A percentile compares a stretch with the other conserved stretches of the same genome.
Conservation (phyloP, 345 rosid genomes). For the Orychophragmus violaceus region DNA sequence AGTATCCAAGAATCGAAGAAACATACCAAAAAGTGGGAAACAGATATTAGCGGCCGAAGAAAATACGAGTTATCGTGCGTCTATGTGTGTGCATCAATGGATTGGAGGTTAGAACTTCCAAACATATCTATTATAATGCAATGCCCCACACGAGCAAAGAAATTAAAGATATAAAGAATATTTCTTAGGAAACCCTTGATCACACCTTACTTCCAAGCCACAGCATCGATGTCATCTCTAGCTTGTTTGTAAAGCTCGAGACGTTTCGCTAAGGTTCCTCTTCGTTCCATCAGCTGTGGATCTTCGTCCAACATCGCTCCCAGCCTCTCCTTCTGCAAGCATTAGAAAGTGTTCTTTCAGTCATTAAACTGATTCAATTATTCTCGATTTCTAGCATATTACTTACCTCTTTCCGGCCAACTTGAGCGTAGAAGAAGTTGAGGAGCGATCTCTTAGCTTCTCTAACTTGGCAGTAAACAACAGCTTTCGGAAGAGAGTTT, state of each 20-base stretch:
- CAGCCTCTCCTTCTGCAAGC: conserved; percentile 74
- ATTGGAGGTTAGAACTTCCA: conserved; percentile 11
- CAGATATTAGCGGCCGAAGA: conserved; percentile 4
- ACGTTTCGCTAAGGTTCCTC: conserved; percentile 67
- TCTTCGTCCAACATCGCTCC: conserved; percentile 96
- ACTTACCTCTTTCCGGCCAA: conserved; percentile 85
- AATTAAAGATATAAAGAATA: conserved; percentile 19
- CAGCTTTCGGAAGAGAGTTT: conserved; percentile 96
- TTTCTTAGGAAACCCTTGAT: background rate
- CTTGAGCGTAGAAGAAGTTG: conserved; percentile 74
- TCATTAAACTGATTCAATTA: background rate
- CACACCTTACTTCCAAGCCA: conserved; percentile 73
- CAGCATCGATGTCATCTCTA: conserved; percentile 84
- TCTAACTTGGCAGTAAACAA: conserved; percentile 92
- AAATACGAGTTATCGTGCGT: conserved; percentile 1
- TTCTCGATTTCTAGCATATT: background rate
- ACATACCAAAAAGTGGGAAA: conserved; percentile 20
- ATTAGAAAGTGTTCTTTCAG: background rate
- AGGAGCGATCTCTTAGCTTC: conserved; percentile 90
- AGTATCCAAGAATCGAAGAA: conserved; percentile 12
- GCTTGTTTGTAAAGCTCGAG: conserved; percentile 95
- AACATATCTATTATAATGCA: conserved; percentile 15
- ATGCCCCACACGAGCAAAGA: conserved; percentile 15
- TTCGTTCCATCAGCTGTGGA: conserved; percentile 89
- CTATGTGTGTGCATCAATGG: conserved; percentile 5